These are phyloP conservation scores for Ceriops tagal DNA, from an alignment of 345 rosid genomes.

Conservation along the genomic window DNA sequence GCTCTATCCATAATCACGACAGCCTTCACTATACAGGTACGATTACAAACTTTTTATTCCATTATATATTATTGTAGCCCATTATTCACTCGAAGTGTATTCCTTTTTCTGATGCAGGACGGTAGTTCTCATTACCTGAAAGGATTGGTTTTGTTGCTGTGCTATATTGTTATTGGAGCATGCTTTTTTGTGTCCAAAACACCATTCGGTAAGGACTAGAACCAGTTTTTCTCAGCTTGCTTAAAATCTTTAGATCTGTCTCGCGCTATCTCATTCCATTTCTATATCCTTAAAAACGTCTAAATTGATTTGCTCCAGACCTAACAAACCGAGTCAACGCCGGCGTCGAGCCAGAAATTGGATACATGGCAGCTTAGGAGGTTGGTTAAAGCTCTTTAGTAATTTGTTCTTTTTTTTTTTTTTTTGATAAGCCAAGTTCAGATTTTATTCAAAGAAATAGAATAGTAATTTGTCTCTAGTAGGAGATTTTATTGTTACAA, in stretches of 20 bases:
- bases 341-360: constrained; percentile 19
- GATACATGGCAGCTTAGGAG: constrained; percentile 23
- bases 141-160: constrained; percentile 60
- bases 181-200: constrained; percentile 64
- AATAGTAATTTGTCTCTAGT: no score
- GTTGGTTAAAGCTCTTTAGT: constrained; percentile 3
- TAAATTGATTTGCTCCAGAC: constrained; percentile 17
- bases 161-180: constrained; percentile 66
- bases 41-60: background rate
- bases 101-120: constrained; percentile 43
- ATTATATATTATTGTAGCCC: no score
- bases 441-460: no score
- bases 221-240: background rate
- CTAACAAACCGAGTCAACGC: constrained; percentile 17
- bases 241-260: background rate
- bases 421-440: no score
- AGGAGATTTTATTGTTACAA: no score
- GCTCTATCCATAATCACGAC: constrained; percentile 58
- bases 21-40: constrained; percentile 81
- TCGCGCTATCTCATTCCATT: no score
- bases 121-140: constrained; percentile 94
- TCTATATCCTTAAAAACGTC: background rate
- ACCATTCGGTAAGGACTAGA: constrained; percentile 42
- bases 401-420: no score
- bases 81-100: background rate